Conservation (phyloP, 176 grass and related monocot species). For the Themeda triandra region DNA sequence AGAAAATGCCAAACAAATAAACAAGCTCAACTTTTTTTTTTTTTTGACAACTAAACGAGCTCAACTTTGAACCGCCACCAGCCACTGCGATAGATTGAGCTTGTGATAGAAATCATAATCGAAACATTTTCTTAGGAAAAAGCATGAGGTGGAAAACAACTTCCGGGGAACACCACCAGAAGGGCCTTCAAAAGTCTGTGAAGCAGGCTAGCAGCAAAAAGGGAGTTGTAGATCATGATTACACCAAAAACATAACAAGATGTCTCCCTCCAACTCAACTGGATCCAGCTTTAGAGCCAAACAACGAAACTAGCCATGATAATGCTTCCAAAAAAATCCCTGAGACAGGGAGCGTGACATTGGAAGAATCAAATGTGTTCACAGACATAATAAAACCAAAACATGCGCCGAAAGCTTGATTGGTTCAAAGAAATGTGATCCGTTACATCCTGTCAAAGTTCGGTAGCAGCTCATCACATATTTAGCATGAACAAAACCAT, state of each 20-base stretch:
- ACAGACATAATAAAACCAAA: conserved; percentile 21
- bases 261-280: conserved; percentile 43
- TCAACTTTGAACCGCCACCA: background rate
- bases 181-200: conserved; percentile 11
- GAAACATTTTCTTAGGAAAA: background rate
- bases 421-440: conserved; percentile 5
- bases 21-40: background rate
- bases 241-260: conserved; percentile 24
- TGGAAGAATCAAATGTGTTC: conserved; percentile 10
- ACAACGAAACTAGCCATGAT: conserved; percentile 23
- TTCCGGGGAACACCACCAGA: conserved; percentile 15
- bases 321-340: conserved; percentile 20
- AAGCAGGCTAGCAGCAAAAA: conserved; percentile 22
- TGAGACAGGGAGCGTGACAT: conserved; percentile 38
- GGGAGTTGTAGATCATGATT: conserved; percentile 37
- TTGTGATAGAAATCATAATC: conserved; percentile 19
- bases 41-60: background rate
- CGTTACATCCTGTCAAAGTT: background rate
- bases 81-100: background rate
- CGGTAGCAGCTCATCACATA: background rate
- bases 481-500: background rate
- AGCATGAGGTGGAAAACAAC: conserved; percentile 26
- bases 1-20: too few species aligned
- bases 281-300: conserved; percentile 42
- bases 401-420: conserved; percentile 39